Percentiles rank a stretch among this genome's conserved stretches.
Conservation (phyloP, 2,329 filamentous ascomycete species). For the Akanthomyces muscarius region DNA sequence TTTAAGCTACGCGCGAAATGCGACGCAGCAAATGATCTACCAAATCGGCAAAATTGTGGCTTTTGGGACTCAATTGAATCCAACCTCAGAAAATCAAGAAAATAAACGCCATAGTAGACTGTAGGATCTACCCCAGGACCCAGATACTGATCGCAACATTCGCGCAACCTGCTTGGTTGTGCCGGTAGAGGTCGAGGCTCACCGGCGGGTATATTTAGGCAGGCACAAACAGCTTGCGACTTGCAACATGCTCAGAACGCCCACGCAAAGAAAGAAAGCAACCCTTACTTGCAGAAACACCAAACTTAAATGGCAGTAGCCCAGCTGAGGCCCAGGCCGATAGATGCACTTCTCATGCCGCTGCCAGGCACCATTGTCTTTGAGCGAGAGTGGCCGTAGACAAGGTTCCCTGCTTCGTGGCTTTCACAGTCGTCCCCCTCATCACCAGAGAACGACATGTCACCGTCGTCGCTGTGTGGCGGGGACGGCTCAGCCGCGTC, state of each 20-base stretch:
- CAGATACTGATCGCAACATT: not conserved
- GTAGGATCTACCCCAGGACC: not conserved
- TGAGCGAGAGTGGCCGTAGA: conserved; percentile 33
- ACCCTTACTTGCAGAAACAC: not conserved
- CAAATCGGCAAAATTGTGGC: not conserved
- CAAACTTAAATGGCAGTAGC: conserved; percentile 10
- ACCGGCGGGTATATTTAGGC: conserved; percentile 13
- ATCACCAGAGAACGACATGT: conserved; percentile 5
- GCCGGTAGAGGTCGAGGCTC: conserved; percentile 6
- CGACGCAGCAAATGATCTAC: not conserved
- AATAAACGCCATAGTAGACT: not conserved
- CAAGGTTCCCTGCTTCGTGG: conserved; percentile 21
- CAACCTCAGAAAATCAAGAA: not conserved
- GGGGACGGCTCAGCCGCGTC: conserved; percentile 27
- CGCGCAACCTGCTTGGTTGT: not conserved
- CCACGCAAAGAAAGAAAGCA: not conserved
- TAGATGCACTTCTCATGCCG: not conserved
- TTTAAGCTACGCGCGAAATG: not conserved
- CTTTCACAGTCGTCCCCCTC: conserved; percentile 19
- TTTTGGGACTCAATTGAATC: not conserved
- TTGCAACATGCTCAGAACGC: conserved; percentile 5
- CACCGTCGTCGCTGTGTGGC: conserved; percentile 28
- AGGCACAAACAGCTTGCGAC: not conserved
- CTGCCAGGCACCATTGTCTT: conserved; percentile 27
- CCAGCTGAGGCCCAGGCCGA: conserved; percentile 14